Percentiles rank a stretch among this genome's conserved stretches.
phyloP scores from a whole-genome alignment of 306 rosid species.

The Ziziphus jujuba region DNA sequence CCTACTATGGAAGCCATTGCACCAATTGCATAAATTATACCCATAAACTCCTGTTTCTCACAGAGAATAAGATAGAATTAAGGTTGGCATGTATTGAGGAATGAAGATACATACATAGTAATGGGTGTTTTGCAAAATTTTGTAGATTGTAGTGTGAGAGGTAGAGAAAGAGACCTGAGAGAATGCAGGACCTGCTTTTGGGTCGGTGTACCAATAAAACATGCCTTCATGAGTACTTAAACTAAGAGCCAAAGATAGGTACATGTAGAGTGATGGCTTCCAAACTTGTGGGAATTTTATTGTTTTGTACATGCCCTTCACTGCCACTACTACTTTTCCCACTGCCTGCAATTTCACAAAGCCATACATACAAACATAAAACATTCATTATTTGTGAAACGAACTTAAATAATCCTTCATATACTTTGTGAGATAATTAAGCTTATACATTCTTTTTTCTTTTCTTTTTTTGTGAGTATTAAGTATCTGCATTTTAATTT shows the following conservation, averaged over 20 bases:
- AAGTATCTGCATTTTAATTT: no score
- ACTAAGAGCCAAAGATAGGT: slow-evolving; percentile 56
- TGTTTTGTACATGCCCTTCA: slow-evolving; percentile 52
- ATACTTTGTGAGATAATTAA: no score
- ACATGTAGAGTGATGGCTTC: slow-evolving; percentile 74
- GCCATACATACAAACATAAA: no score
- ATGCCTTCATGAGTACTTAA: slow-evolving; percentile 72
- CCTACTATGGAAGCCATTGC: slow-evolving; percentile 70
- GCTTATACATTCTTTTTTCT: no score
- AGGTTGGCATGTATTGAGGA: no score
- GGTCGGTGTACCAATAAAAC: slow-evolving; percentile 81
- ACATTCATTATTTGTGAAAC: no score
- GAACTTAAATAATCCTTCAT: no score
- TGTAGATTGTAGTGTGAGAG: not conserved
- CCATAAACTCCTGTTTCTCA: slow-evolving; percentile 65
- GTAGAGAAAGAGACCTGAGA: slow-evolving; percentile 50
- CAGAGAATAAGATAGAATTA: no score
- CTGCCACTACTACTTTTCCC: slow-evolving; percentile 39
- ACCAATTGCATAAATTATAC: slow-evolving; percentile 69
- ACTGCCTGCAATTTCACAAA: slow-evolving; percentile 14
- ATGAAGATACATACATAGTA: no score
- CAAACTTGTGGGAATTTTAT: slow-evolving; percentile 70
- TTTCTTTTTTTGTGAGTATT: no score
- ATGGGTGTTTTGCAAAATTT: no score
- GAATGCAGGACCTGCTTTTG: slow-evolving; percentile 79